Base-by-base conservation (phyloP, 176 grass and related monocot species). In the Musa acuminata region DNA sequence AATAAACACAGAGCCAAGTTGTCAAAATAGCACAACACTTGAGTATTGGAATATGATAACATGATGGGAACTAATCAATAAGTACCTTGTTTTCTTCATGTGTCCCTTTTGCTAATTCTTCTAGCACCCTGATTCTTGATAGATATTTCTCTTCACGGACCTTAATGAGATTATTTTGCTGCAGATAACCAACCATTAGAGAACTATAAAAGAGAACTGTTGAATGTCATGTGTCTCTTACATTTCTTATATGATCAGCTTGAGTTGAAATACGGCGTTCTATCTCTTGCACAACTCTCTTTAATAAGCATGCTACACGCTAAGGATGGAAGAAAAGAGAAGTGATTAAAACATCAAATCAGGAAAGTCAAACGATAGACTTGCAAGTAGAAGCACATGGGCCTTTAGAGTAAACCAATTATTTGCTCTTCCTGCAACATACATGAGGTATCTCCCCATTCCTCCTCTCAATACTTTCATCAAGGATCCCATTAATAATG, bases 51-150 rank as follows among this genome's bases (percentile, higher is more conserved):
- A 14, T 10, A 26, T 27, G 1, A 16, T 8, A 14, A 55, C 51
- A 54, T 43, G 35, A 43, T 43, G 35, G 35, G 72, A 21, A 3
- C 21, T 64, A 77, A 78, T 74, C 64, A 9, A 11, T 11, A 0
- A 14, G 70, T 85, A 97, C 93, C 93, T 90, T 82, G 75, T 88
- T 93, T 87, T 97, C 90, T 90, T 93, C 93, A 83, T 97, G 88
- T 80, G 90, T 90, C 11, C 93, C 93, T 27, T 87, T 90, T 60
- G 90, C 90, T 85, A 97, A 82, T 55, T 77, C 74, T 85, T 97
- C 85, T 64, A 97, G 83, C 72, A 83, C 90, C 76, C 86, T 90
- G 54, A 90, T 83, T 88, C 84, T 97, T 79, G 93, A 78, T 51
- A 35, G 48, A 49, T 97, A 97, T 72, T 97, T 97, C 17, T 88